Evolutionary conservation across 495 filamentous ascomycete genomes (phyloP).

Genomic region (Pyrenopolyporus hunteri): DNA sequence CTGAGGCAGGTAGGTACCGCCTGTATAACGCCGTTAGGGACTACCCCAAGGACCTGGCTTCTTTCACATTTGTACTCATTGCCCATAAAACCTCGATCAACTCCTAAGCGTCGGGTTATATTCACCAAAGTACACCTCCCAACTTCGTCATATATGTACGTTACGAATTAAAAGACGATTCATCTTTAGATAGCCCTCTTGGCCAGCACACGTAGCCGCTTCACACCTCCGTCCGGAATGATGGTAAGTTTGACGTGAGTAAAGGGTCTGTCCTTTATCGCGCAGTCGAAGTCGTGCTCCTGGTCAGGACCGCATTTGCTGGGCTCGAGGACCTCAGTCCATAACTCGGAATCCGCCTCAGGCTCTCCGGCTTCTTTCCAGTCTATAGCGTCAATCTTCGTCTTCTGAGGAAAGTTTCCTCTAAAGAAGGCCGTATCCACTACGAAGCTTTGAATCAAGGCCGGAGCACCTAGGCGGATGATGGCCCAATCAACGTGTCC

Average conservation of each 20-base stretch:
- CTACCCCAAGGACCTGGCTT: too few species aligned
- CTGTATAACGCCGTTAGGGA: too few species aligned
- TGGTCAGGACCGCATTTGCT: constrained; percentile 78
- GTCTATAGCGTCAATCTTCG: constrained; percentile 70
- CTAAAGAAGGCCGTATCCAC: constrained; percentile 91
- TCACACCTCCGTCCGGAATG: constrained; percentile 90
- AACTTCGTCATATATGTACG: neutral
- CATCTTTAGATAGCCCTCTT: constrained; percentile 57
- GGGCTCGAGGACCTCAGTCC: constrained; percentile 70
- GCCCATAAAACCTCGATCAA: too few species aligned
- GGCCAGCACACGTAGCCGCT: constrained; percentile 82
- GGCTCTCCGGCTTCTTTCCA: constrained; percentile 62
- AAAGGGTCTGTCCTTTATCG: constrained; percentile 62
- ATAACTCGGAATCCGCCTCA: constrained; percentile 64
- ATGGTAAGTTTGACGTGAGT: constrained; percentile 89
- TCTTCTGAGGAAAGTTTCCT: constrained; percentile 85
- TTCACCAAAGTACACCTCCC: too few species aligned
- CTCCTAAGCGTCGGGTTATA: too few species aligned
- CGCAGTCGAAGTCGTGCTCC: constrained; percentile 73
- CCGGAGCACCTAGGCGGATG: constrained; percentile 74
- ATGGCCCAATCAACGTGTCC: constrained; percentile 89
- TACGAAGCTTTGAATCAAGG: constrained; percentile 71
- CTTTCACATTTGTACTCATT: too few species aligned
- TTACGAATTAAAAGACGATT: neutral
- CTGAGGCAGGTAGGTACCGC: too few species aligned